A percentile compares a stretch with the other conserved stretches of the same genome.
Evolutionary conservation across 1,284 basidiomycete species (phyloP).

Genomic region (Fistulinella cinereoalba): DNA sequence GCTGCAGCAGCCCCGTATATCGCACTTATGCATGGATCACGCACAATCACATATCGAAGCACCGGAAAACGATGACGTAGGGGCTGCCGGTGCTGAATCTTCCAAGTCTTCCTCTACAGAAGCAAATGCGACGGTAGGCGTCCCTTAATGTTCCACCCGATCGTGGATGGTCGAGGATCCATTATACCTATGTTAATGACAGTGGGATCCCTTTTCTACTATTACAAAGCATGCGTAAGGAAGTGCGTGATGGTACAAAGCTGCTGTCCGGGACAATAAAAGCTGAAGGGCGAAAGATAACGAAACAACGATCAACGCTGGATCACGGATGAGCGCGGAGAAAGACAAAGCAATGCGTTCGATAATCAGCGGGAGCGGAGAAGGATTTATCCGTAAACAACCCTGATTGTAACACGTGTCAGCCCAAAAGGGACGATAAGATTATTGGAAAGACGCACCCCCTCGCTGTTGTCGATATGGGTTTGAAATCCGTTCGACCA

Average conservation of each 20-base stretch:
- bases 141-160: background rate
- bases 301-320: slow-evolving; percentile 33
- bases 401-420: slow-evolving; percentile 20
- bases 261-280: slow-evolving; percentile 21
- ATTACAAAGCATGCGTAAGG: slow-evolving; percentile 27
- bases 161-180: slow-evolving; percentile 8
- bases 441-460: slow-evolving; percentile 48
- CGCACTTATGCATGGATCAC: too few relatives aligned
- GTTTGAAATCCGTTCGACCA: slow-evolving; percentile 74
- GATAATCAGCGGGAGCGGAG: background rate
- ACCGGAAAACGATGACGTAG: too few relatives aligned
- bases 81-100: too few relatives aligned
- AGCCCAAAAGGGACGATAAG: slow-evolving; percentile 7
- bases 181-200: slow-evolving; percentile 19
- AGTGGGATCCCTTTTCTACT: slow-evolving; percentile 14
- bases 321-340: slow-evolving; percentile 1
- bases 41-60: too few relatives aligned
- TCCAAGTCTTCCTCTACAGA: too few relatives aligned
- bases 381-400: slow-evolving; percentile 36
- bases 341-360: slow-evolving; percentile 13
- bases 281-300: slow-evolving; percentile 23
- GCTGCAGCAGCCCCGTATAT: too few relatives aligned
- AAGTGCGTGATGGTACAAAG: slow-evolving; percentile 26
- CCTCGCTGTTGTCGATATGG: slow-evolving; percentile 67
- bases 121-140: too few relatives aligned